Evolutionary conservation across 73 alveolate species (phyloP).

Genomic region (Paramecium biaurelia): DNA sequence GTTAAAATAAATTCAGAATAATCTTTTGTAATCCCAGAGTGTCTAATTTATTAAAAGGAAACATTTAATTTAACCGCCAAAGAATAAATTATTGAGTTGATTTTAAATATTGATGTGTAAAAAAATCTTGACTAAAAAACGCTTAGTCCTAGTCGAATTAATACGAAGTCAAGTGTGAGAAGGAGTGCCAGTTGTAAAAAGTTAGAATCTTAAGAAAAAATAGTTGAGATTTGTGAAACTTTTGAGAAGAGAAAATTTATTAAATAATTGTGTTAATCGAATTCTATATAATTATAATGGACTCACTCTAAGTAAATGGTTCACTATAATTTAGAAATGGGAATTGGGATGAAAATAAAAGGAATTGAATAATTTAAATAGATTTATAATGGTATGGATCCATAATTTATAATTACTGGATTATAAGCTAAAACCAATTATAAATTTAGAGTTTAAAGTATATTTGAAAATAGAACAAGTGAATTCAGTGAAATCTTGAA

Average conservation of each 20-base stretch:
- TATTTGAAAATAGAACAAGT: neutral
- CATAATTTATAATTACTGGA: neutral
- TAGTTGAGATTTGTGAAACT: neutral
- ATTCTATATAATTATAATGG: neutral
- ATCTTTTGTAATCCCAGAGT: neutral
- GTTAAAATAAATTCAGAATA: neutral
- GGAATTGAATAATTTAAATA: conserved; percentile 42
- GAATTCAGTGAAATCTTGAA: conserved; percentile 22
- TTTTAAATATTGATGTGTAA: neutral
- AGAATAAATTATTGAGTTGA: neutral
- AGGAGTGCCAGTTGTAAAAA: conserved; percentile 33
- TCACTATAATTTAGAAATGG: neutral
- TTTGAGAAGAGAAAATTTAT: conserved; percentile 7
- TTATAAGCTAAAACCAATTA: conserved; percentile 6
- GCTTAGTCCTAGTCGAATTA: neutral
- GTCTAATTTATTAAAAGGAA: neutral
- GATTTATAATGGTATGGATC: neutral
- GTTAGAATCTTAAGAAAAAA: neutral
- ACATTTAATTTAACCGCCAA: neutral
- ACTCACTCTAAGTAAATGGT: neutral
- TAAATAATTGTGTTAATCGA: neutral
- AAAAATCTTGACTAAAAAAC: neutral
- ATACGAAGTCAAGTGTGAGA: neutral
- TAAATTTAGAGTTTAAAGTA: conserved; percentile 19
- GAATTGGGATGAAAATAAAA: conserved; percentile 35